phyloP scores from a whole-genome alignment of 1,284 basidiomycete genomes.

The Cystobasidiaceae sp. region DNA sequence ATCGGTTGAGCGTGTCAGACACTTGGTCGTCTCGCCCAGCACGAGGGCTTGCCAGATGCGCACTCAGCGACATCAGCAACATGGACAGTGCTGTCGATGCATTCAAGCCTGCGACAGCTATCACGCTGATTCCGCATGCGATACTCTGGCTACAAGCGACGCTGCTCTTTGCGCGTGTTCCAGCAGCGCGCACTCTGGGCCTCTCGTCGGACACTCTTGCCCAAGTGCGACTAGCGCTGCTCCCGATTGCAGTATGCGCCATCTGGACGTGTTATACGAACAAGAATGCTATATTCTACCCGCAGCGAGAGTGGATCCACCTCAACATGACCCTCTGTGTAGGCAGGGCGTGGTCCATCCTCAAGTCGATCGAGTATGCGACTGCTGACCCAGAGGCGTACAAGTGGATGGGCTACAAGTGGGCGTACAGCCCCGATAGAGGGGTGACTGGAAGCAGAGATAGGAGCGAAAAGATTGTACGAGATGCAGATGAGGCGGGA shows the following conservation, averaged over 20 bases:
- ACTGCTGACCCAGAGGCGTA: neutral
- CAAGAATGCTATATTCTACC: neutral
- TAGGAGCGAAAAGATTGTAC: neutral
- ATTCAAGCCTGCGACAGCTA: no score
- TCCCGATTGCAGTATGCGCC: neutral
- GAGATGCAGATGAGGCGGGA: no score
- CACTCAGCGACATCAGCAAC: neutral
- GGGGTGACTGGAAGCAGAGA: no score
- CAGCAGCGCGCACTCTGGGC: neutral
- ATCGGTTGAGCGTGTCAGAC: neutral
- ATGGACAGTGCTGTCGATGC: neutral
- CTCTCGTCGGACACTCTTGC: no score
- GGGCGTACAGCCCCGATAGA: neutral
- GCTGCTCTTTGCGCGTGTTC: neutral
- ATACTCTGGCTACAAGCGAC: neutral
- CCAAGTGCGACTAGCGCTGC: neutral
- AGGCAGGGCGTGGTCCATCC: neutral
- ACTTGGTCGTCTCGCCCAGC: neutral
- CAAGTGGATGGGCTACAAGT: slow-evolving; percentile 1
- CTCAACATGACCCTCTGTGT: neutral
- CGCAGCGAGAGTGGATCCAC: neutral
- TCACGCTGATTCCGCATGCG: neutral
- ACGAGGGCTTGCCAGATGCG: neutral
- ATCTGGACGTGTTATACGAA: neutral
- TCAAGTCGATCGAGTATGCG: neutral